Evolutionary conservation across 176 grass and related monocot species (phyloP).

Genomic region (Tuctoria greenei): DNA sequence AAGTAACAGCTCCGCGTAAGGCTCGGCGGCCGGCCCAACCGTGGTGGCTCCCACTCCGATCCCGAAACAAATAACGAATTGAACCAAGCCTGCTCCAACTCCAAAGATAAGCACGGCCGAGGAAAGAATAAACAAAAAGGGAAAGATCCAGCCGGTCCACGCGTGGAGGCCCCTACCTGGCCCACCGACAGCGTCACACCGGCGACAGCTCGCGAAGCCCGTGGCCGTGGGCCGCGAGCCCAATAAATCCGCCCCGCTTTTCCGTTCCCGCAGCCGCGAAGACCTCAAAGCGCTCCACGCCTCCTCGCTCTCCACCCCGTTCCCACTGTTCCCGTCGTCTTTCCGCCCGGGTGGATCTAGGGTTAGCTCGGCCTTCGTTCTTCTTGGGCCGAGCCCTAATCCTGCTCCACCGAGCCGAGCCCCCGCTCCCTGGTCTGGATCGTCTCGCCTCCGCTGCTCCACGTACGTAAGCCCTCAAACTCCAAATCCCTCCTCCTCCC

Average conservation of each 20-base stretch:
- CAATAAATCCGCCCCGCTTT: constrained; percentile 13
- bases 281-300: no score
- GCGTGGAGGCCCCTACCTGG: constrained; percentile 15
- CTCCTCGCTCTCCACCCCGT: not conserved
- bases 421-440: constrained; percentile 11
- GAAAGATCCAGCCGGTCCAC: constrained; percentile 10
- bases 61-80: not conserved
- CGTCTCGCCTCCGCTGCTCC: constrained; percentile 17
- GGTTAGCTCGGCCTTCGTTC: constrained; percentile 52
- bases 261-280: not conserved
- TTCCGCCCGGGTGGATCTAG: constrained; percentile 27
- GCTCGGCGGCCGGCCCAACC: no score
- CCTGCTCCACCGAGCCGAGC: constrained; percentile 28
- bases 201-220: constrained; percentile 23
- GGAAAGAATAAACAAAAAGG: not conserved
- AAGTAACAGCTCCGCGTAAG: no score
- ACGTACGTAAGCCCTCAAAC: constrained; percentile 40
- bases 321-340: not conserved
- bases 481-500: constrained; percentile 20
- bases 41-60: not conserved
- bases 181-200: constrained; percentile 34
- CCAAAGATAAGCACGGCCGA: not conserved
- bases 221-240: constrained; percentile 44
- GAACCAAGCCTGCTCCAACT: not conserved
- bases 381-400: constrained; percentile 62